Base-by-base conservation (phyloP, 2,329 filamentous ascomycete species). In the Amauroascus niger region DNA sequence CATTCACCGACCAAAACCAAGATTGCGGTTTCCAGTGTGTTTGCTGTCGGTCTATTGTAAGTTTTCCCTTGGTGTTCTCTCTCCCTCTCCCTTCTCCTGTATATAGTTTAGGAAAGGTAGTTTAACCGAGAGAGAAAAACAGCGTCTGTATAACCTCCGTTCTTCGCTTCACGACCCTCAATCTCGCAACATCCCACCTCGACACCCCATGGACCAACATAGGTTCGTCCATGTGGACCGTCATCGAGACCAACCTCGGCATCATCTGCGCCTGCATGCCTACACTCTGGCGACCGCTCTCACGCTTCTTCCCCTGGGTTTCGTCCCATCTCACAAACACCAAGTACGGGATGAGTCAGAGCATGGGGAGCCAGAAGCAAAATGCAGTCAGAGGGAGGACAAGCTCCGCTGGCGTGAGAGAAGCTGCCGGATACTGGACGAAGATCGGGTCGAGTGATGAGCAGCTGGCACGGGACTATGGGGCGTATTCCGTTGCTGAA, bases 1-100 rank as follows among this genome's bases (percentile, higher is more conserved):
- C 62, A 63, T 11, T 32, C 55, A 3, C 68, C 68, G 2, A 76
- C 79, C 54, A 78, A 79, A 52, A 63, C 77, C 13, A 78, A 76
- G 0, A 69, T 83, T 28, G 50, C 50, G 16, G 39, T 69, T 62
- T 61, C 62, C 52, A 58, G 69, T 64, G 49, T 69, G 67, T 65
- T 69, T 66, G 32, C 60, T 45, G 41, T 68, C 55, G 72, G 59
- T 28, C 59, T 47, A 60, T 73, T 67, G 68, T 71, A 58, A 59
- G 67, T 63, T 16, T 37, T n/a, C 13, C 24, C 49, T 47, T 11
- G 8, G 16, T 28, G 1, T 20, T 43, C 1, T 18, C n/a, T n/a
- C n/a, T n/a, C n/a, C n/a, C n/a, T n/a, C n/a, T n/a, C n/a, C n/a
- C n/a, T n/a, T n/a, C n/a, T n/a, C n/a, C n/a, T n/a, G n/a, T n/a